A percentile compares a stretch with the other conserved stretches of the same genome.
phyloP scores from a whole-genome alignment of 768 basidiomycete species.

The Agrocybe praecox region DNA sequence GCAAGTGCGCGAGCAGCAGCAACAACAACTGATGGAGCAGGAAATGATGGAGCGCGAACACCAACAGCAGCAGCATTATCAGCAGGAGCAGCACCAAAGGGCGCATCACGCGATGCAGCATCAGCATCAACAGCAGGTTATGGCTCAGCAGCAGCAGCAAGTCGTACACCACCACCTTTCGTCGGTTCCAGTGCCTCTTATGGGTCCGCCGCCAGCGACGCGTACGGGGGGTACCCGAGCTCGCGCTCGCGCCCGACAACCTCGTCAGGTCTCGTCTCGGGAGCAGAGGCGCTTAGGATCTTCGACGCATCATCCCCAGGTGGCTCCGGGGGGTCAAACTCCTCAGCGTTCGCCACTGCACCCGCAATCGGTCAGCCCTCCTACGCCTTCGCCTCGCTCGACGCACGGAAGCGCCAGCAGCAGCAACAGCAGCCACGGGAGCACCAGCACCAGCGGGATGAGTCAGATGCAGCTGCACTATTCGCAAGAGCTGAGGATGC shows the following conservation, averaged over 20 bases:
- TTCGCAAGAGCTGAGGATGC: conserved; percentile 50
- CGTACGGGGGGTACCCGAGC: background rate
- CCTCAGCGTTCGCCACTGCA: background rate
- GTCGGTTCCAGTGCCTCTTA: background rate
- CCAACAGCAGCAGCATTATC: background rate
- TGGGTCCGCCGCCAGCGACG: background rate
- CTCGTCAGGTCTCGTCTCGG: conserved; percentile 44
- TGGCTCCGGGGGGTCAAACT: no score
- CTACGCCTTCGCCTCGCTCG: background rate
- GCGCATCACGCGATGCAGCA: conserved; percentile 8
- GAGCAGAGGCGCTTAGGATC: conserved; percentile 51
- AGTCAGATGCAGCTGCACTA: conserved; percentile 27
- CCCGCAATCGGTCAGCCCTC: background rate
- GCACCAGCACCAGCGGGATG: background rate
- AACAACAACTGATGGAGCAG: conserved; percentile 14
- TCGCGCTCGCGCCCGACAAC: conserved; percentile 42
- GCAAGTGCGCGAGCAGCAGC: conserved; percentile 30
- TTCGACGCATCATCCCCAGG: conserved; percentile 39
- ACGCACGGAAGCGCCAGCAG: conserved; percentile 16
- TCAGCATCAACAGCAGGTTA: conserved; percentile 2
- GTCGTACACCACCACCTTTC: background rate
- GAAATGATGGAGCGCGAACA: background rate
- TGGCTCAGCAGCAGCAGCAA: conserved; percentile 4
- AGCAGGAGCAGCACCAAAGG: conserved; percentile 10
- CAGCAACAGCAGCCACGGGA: conserved; percentile 9